These are phyloP conservation scores for Cyclotella atomus DNA, from an alignment of 108 stramenopile genomes.

Conservation along the genomic window DNA sequence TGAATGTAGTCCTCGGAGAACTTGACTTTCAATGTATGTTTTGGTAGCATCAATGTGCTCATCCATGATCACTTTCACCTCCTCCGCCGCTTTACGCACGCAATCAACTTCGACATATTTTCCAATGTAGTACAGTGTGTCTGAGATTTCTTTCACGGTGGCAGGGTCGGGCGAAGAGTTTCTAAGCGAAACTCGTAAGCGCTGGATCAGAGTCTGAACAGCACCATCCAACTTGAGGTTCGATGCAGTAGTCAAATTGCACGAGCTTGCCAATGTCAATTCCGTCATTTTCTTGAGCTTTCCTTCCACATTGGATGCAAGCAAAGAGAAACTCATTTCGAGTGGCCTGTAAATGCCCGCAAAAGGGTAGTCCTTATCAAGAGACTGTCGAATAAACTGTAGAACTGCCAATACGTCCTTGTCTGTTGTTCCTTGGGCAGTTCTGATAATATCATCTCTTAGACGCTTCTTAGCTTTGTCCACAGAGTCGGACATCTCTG, in stretches of 20 bases:
- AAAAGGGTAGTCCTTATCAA: slow-evolving; percentile 56
- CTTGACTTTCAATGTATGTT: slow-evolving; percentile 17
- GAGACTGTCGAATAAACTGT: slow-evolving; percentile 38
- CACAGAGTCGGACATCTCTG: slow-evolving; percentile 24
- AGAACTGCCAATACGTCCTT: slow-evolving; percentile 53
- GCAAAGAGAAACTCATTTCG: slow-evolving; percentile 35
- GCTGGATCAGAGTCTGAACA: slow-evolving; percentile 31
- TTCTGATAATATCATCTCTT: slow-evolving; percentile 53
- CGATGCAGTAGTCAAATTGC: slow-evolving; percentile 50
- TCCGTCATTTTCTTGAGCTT: slow-evolving; percentile 34
- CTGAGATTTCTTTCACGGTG: slow-evolving; percentile 29
- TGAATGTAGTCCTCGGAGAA: slow-evolving; percentile 14
- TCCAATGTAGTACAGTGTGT: slow-evolving; percentile 33
- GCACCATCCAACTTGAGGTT: slow-evolving; percentile 46
- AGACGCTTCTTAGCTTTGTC: slow-evolving; percentile 32
- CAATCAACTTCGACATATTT: slow-evolving; percentile 40
- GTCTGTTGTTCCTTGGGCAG: slow-evolving; percentile 39
- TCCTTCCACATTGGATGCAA: slow-evolving; percentile 28
- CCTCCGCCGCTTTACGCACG: slow-evolving; percentile 25
- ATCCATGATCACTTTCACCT: slow-evolving; percentile 27
- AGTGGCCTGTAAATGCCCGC: slow-evolving; percentile 57
- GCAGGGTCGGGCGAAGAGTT: slow-evolving; percentile 22
- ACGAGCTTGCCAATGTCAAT: slow-evolving; percentile 19
- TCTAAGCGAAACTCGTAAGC: slow-evolving; percentile 14
- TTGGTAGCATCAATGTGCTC: slow-evolving; percentile 20